A percentile compares a stretch with the other conserved stretches of the same genome.
Evolutionary conservation across 2,329 filamentous ascomycete species (phyloP).

Genomic region (Paraphaeosphaeria sporulosa): DNA sequence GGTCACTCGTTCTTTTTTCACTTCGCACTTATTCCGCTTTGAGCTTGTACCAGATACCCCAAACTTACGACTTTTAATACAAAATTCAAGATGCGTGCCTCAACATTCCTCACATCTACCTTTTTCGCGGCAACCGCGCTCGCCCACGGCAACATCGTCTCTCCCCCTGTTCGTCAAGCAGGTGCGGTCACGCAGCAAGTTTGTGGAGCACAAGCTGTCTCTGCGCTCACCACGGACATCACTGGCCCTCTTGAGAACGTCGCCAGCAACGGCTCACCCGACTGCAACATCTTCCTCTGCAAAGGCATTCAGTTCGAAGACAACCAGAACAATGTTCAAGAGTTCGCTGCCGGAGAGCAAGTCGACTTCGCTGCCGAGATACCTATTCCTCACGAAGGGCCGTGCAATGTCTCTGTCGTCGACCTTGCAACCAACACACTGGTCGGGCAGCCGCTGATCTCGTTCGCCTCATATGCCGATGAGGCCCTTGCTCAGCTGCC

Average conservation of each 20-base stretch:
- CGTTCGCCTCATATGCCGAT: slow-evolving; percentile 37
- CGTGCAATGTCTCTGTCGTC: slow-evolving; percentile 67
- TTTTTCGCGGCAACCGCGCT: slow-evolving; percentile 52
- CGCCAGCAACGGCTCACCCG: slow-evolving; percentile 55
- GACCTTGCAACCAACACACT: slow-evolving; percentile 61
- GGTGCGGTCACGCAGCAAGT: slow-evolving; percentile 58
- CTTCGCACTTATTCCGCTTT: slow-evolving; percentile 5
- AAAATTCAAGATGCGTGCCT: slow-evolving; percentile 39
- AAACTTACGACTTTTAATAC: slow-evolving; percentile 16
- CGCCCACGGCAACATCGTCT: slow-evolving; percentile 62
- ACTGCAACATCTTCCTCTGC: slow-evolving; percentile 63
- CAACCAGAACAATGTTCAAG: slow-evolving; percentile 60
- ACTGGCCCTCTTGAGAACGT: slow-evolving; percentile 53
- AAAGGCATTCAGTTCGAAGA: slow-evolving; percentile 66
- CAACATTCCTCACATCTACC: slow-evolving; percentile 36
- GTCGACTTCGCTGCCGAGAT: slow-evolving; percentile 56
- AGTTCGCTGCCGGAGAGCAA: slow-evolving; percentile 57
- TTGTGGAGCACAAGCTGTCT: slow-evolving; percentile 62
- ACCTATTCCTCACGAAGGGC: slow-evolving; percentile 61
- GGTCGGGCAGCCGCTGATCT: slow-evolving; percentile 52
- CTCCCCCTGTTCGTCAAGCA: slow-evolving; percentile 59
- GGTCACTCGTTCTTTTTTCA: slow-evolving; percentile 27
- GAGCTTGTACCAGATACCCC: slow-evolving; percentile 16
- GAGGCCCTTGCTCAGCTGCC: slow-evolving; percentile 45
- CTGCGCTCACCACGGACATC: slow-evolving; percentile 59